Base-by-base conservation (phyloP, 2,329 filamentous ascomycete genomes). In the Aureobasidium vineae region DNA sequence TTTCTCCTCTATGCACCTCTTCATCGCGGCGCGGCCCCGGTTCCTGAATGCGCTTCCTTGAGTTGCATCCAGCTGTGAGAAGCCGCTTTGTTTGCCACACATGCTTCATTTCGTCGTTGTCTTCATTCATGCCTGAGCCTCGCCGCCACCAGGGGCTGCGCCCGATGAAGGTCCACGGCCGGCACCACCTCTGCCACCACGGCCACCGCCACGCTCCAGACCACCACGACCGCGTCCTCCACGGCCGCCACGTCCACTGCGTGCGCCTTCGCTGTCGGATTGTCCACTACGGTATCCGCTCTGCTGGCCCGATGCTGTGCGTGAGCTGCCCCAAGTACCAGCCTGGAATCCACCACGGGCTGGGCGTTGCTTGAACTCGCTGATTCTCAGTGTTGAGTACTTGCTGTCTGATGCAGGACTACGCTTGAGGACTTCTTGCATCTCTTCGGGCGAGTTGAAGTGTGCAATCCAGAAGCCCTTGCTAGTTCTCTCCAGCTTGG, bases 391-490 rank as follows among this genome's bases (percentile, higher is more conserved):
- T 84, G 85, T 70, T 86, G 85, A 70, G 87, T 90, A 74, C 49
- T 68, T 68, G 31, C 67, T 72, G 23, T 77, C 74, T 83, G 93
- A 94, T 72, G 89, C 84, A 26, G 68, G 68, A 67, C 96, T 83
- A 70, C 87, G 88, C 49, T 87, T 85, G 73, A 97, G 84, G 40
- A 92, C 91, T 40, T 84, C 86, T 72, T 93, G 90, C 74, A 94
- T 91, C 59, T 96, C 91, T 71, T 96, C 90, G 3, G 82, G 75
- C 2, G 84, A 90, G 75, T 89, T 87, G 80, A 98, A 98, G 70
- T 93, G 89, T 31, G 91, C 92, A 59, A 97, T 91, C 79, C 89
- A 93, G 81, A 92, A 92, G 69, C 87, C 87, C 73, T 87, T 87
- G 82, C 88, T 91, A 81, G 88, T 90, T 79, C 91, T 93, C 73